Base-by-base conservation (phyloP, 192 early-diverging fungal species). In the Backusella liffmaniae region DNA sequence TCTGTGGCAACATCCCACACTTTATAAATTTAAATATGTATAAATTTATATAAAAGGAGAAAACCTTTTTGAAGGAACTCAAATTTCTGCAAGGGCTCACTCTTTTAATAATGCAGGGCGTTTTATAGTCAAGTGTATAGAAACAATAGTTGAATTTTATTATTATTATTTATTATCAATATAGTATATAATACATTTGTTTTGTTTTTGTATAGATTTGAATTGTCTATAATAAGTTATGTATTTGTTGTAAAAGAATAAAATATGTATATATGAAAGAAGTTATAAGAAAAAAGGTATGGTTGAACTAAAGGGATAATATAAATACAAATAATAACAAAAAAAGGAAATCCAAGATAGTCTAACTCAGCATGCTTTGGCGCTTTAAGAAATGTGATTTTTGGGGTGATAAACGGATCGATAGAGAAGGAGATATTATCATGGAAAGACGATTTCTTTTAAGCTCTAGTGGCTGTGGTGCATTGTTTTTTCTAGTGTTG, bases 21-120 rank as follows among this genome's bases (percentile, higher is more conserved):
- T 23, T 13, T 62, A 10, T 62, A 9, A 62, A 62, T 62, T 62
- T 62, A 62, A 62, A 62, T 62, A 62, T 62, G 23, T 62, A 62
- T 62, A 62, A 29, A 62, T 62, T 62, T 62, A 62, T 62, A 62
- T 62, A 62, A 62, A 62, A 29, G 56, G 56, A 62, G 56, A 29
- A 62, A 62, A 13, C 7, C 10, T 23, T 62, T 29, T 62, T 62
- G 21, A 26, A 26, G 56, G 56, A 29, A 62, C 56, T 29, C 56
- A 10, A 62, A n/a, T n/a, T n/a, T 62, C 56, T 62, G 56, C 26
- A 62, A 62, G 56, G 56, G 56, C 21, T 29, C 26, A 23, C n/a
- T 7, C 4, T 29, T 59, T 62, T 62, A 62, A 62, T 62, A 62
- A 29, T 62, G 56, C 23, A 62, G 56, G 56, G 56, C 26, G 56